Conservation (phyloP, 176 grass and related monocot species). For the Carex cristatella region DNA sequence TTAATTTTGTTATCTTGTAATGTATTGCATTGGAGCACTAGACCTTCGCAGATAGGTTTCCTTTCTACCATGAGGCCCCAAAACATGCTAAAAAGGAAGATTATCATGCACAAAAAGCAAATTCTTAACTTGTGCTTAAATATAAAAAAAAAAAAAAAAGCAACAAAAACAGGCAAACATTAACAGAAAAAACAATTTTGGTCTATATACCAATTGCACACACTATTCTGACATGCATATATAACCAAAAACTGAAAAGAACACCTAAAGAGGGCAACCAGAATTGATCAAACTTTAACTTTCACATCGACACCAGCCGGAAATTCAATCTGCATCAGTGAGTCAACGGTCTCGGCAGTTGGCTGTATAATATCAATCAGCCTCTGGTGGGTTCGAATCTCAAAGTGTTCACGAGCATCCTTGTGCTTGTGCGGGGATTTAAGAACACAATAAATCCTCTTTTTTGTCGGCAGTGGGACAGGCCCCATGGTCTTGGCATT, state of each 20-base stretch:
- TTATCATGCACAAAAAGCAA: neutral
- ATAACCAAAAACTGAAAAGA: neutral
- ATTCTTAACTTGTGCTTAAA: neutral
- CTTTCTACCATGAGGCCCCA: neutral
- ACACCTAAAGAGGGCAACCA: neutral
- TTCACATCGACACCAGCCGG: slow-evolving; percentile 94
- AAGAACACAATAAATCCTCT: slow-evolving; percentile 86
- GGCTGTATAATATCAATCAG: slow-evolving; percentile 96
- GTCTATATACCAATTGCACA: neutral
- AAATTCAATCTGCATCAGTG: slow-evolving; percentile 89
- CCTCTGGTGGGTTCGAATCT: slow-evolving; percentile 86
- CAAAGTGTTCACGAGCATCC: slow-evolving; percentile 90
- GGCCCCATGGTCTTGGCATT: slow-evolving; percentile 92
- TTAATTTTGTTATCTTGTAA: neutral
- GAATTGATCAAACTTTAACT: slow-evolving; percentile 78
- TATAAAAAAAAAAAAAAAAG: neutral
- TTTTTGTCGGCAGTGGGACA: slow-evolving; percentile 78
- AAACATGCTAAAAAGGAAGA: neutral
- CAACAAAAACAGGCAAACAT: slow-evolving; percentile 7
- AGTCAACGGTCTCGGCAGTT: slow-evolving; percentile 88
- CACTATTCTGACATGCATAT: neutral
- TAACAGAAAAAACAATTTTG: neutral
- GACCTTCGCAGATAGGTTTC: neutral
- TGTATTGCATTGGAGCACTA: neutral
- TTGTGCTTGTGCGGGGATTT: slow-evolving; percentile 93